Percentiles rank a stretch among this genome's conserved stretches.
phyloP scores from a whole-genome alignment of 345 rosid species.

The Gossypium mustelinum region DNA sequence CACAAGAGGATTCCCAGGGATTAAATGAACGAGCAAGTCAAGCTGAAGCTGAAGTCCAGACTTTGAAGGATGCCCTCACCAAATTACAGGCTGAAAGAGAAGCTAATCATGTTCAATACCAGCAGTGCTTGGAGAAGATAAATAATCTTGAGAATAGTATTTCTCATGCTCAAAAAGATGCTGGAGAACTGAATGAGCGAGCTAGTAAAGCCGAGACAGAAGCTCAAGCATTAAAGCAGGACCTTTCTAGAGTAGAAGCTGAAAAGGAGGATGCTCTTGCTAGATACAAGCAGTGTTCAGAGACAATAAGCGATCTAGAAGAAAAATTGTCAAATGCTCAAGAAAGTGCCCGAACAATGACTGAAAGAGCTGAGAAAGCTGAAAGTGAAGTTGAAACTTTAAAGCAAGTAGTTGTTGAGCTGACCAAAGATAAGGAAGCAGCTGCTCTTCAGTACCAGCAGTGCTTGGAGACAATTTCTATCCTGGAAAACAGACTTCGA shows the following conservation, averaged over 20 bases:
- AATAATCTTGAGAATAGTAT: constrained; percentile 47
- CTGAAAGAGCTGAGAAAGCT: constrained; percentile 57
- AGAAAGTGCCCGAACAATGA: constrained; percentile 47
- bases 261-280: constrained; percentile 63
- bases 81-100: constrained; percentile 61
- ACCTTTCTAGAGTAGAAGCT: constrained; percentile 49
- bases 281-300: constrained; percentile 51
- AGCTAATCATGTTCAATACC: constrained; percentile 57
- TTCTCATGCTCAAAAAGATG: constrained; percentile 50
- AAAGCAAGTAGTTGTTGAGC: constrained; percentile 50
- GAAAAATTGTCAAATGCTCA: constrained; percentile 54
- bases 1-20: constrained; percentile 59
- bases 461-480: constrained; percentile 66
- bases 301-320: constrained; percentile 55
- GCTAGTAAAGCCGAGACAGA: constrained; percentile 60
- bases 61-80: constrained; percentile 56
- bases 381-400: constrained; percentile 64
- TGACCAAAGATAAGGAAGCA: constrained; percentile 67
- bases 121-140: constrained; percentile 69
- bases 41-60: constrained; percentile 75
- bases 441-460: constrained; percentile 60
- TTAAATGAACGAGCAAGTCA: constrained; percentile 59
- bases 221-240: constrained; percentile 48
- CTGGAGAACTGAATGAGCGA: constrained; percentile 58
- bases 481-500: constrained; percentile 60